These are phyloP conservation scores for Cutaneotrichosporon cutaneum DNA, from an alignment of 1,284 basidiomycete species.

Conservation along the genomic window DNA sequence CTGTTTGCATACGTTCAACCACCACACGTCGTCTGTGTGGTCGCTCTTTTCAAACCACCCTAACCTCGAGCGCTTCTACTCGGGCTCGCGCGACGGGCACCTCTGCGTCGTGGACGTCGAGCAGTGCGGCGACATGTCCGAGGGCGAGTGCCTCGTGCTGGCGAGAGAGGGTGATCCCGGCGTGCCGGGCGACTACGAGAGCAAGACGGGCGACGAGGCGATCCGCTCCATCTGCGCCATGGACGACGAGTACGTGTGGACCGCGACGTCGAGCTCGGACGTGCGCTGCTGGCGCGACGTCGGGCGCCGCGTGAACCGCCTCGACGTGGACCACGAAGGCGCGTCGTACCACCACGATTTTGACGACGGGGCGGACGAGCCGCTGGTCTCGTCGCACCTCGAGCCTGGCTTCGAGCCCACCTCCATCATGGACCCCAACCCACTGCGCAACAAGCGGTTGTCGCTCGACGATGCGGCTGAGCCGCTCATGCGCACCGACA, in stretches of 20 bases:
- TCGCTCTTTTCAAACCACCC: conserved; percentile 84
- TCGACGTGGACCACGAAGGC: conserved; percentile 60
- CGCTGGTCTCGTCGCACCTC: conserved; percentile 9
- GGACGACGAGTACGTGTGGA: conserved; percentile 87
- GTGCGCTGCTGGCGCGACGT: conserved; percentile 76
- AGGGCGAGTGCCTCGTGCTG: conserved; percentile 84
- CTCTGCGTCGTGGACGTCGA: conserved; percentile 90
- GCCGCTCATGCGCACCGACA: conserved; percentile 31
- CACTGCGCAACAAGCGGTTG: conserved; percentile 29
- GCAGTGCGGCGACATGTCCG: conserved; percentile 71
- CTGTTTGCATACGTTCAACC: conserved; percentile 92
- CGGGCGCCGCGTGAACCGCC: conserved; percentile 50
- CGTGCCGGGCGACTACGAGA: conserved; percentile 32
- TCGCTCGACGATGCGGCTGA: conserved; percentile 23
- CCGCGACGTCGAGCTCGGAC: conserved; percentile 76
- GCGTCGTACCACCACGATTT: conserved; percentile 22
- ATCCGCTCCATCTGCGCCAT: conserved; percentile 80
- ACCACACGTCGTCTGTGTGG: conserved; percentile 96
- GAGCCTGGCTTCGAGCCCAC: conserved; percentile 28
- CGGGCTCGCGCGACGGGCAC: conserved; percentile 85
- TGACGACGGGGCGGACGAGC: conserved; percentile 15
- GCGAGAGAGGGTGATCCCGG: conserved; percentile 61
- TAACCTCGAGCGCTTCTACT: conserved; percentile 88
- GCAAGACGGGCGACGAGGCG: conserved; percentile 61
- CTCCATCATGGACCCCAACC: conserved; percentile 23